phyloP scores from a whole-genome alignment of 768 basidiomycete species.

The Tubosaeta sp. region DNA sequence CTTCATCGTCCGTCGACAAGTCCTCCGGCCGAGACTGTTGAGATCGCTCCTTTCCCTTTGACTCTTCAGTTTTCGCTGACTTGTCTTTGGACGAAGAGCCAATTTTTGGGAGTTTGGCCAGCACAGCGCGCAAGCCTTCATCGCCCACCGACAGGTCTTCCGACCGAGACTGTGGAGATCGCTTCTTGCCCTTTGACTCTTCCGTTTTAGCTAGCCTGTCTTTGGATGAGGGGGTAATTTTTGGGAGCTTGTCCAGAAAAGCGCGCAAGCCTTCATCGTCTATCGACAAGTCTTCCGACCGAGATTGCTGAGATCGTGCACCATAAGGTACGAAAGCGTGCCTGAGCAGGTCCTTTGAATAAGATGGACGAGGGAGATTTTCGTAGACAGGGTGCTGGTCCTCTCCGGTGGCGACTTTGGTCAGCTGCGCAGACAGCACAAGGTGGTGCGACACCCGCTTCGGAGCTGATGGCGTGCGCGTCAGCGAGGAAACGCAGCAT shows the following conservation, averaged over 20 bases:
- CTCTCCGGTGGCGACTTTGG: conserved; percentile 20
- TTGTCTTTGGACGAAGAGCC: too few species aligned
- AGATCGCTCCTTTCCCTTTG: too few species aligned
- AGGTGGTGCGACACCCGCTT: conserved; percentile 50
- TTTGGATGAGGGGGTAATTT: too few species aligned
- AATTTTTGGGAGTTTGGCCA: too few species aligned
- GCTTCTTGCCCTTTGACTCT: background rate
- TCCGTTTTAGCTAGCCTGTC: too few species aligned
- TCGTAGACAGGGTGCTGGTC: conserved; percentile 28
- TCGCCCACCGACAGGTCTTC: background rate
- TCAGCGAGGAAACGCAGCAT: conserved; percentile 42
- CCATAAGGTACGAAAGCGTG: conserved; percentile 65
- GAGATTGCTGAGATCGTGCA: conserved; percentile 29
- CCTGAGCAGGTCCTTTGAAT: conserved; percentile 58
- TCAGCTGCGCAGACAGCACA: conserved; percentile 50
- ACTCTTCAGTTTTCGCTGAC: too few species aligned
- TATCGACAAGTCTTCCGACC: background rate
- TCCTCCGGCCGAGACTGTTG: too few species aligned
- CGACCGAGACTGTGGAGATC: conserved; percentile 8
- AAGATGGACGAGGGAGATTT: conserved; percentile 53
- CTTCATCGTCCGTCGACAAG: too few species aligned
- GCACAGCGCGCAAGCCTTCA: too few species aligned
- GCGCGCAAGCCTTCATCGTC: too few species aligned
- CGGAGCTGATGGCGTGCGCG: conserved; percentile 40
- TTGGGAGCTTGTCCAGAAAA: too few species aligned